These are phyloP conservation scores for Teunomyces aglyptinius DNA, from an alignment of 805 yeast genomes.

Conservation along the genomic window DNA sequence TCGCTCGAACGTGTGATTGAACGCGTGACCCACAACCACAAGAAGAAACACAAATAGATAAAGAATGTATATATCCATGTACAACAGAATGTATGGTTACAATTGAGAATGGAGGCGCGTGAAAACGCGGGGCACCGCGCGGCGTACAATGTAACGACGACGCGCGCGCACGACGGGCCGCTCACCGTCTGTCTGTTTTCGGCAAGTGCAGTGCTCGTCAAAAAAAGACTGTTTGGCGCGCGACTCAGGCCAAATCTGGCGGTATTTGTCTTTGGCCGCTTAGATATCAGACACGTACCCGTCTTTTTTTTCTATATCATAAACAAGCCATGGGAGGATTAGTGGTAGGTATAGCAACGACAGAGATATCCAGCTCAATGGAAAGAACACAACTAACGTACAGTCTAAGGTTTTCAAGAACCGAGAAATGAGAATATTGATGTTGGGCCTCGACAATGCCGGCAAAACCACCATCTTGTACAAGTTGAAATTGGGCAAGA, in stretches of 20 bases:
- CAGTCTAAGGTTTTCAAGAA: slow-evolving; percentile 54
- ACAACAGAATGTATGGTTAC: no score
- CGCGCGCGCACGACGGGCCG: no score
- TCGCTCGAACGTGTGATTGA: slow-evolving; percentile 57
- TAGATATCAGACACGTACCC: slow-evolving; percentile 1
- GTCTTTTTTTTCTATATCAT: neutral
- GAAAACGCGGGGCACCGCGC: no score
- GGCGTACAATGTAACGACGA: no score
- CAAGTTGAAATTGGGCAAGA: slow-evolving; percentile 73
- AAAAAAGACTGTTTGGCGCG: slow-evolving; percentile 1
- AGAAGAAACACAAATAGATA: neutral
- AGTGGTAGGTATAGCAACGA: slow-evolving; percentile 17
- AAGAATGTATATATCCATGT: no score
- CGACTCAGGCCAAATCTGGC: neutral
- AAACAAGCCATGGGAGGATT: slow-evolving; percentile 16
- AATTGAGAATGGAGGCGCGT: no score
- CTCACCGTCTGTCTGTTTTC: no score
- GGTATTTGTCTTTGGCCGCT: neutral
- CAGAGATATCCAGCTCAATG: no score
- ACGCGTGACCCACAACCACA: slow-evolving; percentile 7
- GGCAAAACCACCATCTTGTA: slow-evolving; percentile 90
- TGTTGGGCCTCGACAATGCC: slow-evolving; percentile 92
- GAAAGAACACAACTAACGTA: neutral
- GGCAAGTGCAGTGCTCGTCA: neutral
- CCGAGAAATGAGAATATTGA: slow-evolving; percentile 93